Percentiles rank a stretch among this genome's conserved stretches.
These are phyloP conservation scores for Nadsonia commutata DNA, from an alignment of 1,139 yeast species.

Conservation along the genomic window DNA sequence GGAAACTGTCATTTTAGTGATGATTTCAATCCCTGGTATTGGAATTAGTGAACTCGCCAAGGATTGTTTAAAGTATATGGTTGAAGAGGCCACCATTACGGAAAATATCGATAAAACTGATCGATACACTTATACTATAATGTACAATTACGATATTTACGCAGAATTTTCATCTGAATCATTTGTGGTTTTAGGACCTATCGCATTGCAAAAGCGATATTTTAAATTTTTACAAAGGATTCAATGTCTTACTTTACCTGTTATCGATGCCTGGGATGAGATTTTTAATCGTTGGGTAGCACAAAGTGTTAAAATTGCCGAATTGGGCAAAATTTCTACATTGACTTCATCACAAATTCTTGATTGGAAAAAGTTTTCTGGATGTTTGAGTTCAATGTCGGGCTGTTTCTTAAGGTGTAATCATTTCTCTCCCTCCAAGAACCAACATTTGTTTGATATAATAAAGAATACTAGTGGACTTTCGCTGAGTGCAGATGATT, in stretches of 20 bases:
- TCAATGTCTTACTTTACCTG: constrained; percentile 44
- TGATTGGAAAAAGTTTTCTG: constrained; percentile 25
- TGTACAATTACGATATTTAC: constrained; percentile 25
- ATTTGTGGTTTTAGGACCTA: constrained; percentile 55
- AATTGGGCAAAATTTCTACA: constrained; percentile 4
- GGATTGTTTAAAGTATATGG: constrained; percentile 34
- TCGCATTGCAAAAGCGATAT: constrained; percentile 59
- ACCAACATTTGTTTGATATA: constrained; percentile 11
- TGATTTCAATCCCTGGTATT: constrained; percentile 42
- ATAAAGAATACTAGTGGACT: not conserved
- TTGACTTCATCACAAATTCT: constrained; percentile 9
- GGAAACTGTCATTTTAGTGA: constrained; percentile 35
- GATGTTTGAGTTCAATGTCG: constrained; percentile 31
- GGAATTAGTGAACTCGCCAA: constrained; percentile 42
- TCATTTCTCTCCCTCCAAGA: not conserved
- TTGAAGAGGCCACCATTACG: constrained; percentile 25
- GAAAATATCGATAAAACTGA: constrained; percentile 13
- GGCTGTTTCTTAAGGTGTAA: constrained; percentile 15
- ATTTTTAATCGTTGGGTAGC: constrained; percentile 36
- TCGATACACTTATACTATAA: constrained; percentile 17
- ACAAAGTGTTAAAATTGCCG: constrained; percentile 19
- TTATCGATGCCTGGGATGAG: constrained; percentile 46
- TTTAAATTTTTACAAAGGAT: constrained; percentile 37
- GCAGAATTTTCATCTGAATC: constrained; percentile 41
- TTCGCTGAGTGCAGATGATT: not conserved